Base-by-base conservation (phyloP, 257 asterid genomes). In the Solanum sparsipilum region DNA sequence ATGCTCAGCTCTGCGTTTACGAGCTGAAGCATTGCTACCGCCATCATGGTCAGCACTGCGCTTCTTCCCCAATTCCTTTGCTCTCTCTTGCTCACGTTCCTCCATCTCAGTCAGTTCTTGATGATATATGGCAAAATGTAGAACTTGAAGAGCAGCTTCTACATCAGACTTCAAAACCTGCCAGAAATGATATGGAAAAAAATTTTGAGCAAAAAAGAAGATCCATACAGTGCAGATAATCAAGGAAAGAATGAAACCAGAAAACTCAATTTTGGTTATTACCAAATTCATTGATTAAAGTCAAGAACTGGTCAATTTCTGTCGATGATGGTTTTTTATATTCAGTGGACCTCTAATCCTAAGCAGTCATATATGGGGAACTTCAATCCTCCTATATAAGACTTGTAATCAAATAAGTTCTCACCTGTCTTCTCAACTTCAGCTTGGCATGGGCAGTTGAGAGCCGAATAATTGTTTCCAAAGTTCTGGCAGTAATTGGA, bases 41-140 rank as follows among this genome's bases (percentile, higher is more conserved):
- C 91, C 89, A 81, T 91, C 95, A n/a, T 90, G 88, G 75, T 93
- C 94, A 68, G 92, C 89, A 86, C 85, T 86, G 48, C 88, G 91
- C 41, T 94, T 91, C 83, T 92, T 92, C 89, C 93, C 95, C 88
- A 83, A 83, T 90, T 94, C 98, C 88, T 90, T 92, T 87, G 76
- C 90, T 89, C 90, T 89, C 85, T 93, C 98, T 63, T 93, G 93
- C 85, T 97, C 98, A 16, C 98, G 92, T 93, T 94, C 98, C 92
- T 97, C 98, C 99, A 97, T 97, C 87, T 96, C 99, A 89, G 89
- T 97, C 88, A 97, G 96, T 93, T 97, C 98, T 93, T 96, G 98
- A 92, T 97, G 99, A 91, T 97, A 96, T 90, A 97, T 97, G 34
- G 99, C 99, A 86, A 97, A 97, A 93, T 97, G 95, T 29, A 97